These are phyloP conservation scores for Curvularia lunata DNA, from an alignment of 2,329 filamentous ascomycete species.

Conservation along the genomic window DNA sequence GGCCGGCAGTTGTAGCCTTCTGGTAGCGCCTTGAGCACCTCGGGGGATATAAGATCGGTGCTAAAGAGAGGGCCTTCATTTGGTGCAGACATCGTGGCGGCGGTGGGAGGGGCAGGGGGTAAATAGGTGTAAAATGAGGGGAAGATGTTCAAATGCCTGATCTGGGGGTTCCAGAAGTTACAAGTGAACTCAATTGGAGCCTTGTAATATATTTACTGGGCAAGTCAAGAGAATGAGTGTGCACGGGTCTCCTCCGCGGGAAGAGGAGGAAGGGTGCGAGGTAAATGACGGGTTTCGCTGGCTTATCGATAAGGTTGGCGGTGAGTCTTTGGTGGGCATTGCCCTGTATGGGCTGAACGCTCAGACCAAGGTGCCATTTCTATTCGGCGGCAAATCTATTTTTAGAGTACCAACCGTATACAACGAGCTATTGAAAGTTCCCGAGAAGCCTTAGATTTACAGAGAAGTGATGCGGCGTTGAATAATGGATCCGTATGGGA, in stretches of 20 bases:
- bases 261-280: not conserved
- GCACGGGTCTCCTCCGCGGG: not conserved
- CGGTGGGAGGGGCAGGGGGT: not conserved
- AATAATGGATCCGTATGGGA: not conserved
- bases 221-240: not conserved
- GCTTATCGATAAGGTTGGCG: conserved; percentile 36
- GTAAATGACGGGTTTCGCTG: conserved; percentile 3
- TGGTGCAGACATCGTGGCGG: conserved; percentile 12
- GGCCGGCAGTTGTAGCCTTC: conserved; percentile 83
- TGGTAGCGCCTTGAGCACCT: conserved; percentile 75
- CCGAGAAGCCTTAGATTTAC: not conserved
- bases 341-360: not conserved
- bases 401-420: not conserved
- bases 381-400: conserved; percentile 7
- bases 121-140: not conserved
- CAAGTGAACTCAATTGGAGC: conserved; percentile 1
- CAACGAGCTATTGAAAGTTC: not conserved
- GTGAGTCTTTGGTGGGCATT: conserved; percentile 17
- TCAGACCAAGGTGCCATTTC: not conserved
- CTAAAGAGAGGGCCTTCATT: conserved; percentile 72
- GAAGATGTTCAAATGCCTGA: not conserved
- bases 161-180: not conserved
- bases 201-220: not conserved
- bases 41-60: conserved; percentile 75
- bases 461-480: not conserved